Evolutionary conservation across 805 yeast species (phyloP), one percentile per base, ranked within the genome.

Genomic region (Osmozyma mogii): DNA sequence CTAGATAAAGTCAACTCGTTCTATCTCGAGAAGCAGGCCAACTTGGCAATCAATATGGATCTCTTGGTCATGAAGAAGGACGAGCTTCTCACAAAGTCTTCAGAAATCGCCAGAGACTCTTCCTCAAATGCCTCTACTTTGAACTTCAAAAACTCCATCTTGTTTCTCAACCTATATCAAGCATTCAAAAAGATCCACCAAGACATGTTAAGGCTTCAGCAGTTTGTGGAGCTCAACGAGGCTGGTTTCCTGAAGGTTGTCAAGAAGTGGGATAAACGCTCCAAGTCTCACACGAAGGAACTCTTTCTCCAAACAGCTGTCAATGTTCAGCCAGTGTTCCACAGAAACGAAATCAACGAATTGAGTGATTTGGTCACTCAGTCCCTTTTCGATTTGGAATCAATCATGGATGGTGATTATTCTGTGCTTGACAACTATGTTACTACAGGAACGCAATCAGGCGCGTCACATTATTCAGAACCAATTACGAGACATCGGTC

Each of bases 251-350:
- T 94, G 14, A 92, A 92, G 58, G 96, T 85, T 17, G 71, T 92
- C 47, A 92, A 92, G 54, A 92, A 92, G 60, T 92, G 98, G 98
- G 98, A 92, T 58, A 92, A 92, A 56, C 68, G 96, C 38, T 85
- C 96, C 14, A 87, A 89, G 48, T 84, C 95, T 3, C 94, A 84
- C 43, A 87, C 96, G 5, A 87, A 88, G 49, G 98, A 92, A 51
- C 66, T 92, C 29, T 92, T 88, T 51, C 67, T 92, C 28, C 77
- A 85, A 17, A 81, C 96, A 0, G 96, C 96, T 0, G 95, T 92
- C 9, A 85, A 84, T 37, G 95, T 92, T 5, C 98, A 92, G 55
- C 97, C 98, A 0, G 94, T 89, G 9, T 92, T 92, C 59, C 94
- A 92, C 48, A 74, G 94, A 38, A 80, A 82, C 39, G 89, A 84